These are phyloP conservation scores for Leptosphaerulina australis DNA, from an alignment of 2,329 filamentous ascomycete genomes.

Conservation along the genomic window DNA sequence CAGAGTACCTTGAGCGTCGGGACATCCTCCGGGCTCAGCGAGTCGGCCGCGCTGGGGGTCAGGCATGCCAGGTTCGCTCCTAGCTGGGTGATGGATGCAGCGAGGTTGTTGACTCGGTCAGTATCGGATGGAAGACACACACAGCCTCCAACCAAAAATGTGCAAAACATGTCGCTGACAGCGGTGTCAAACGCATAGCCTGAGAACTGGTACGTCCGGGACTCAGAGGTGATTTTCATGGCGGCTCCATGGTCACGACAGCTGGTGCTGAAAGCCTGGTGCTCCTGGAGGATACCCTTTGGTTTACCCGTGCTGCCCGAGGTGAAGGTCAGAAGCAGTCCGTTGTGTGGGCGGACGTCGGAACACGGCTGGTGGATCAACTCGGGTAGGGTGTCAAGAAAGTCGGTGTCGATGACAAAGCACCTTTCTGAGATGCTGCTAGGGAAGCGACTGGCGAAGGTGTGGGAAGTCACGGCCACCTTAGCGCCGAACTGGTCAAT, in stretches of 20 bases:
- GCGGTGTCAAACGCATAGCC: constrained; percentile 62
- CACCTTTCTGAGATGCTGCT: too few relatives aligned
- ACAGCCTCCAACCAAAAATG: constrained; percentile 62
- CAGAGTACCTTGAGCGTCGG: constrained; percentile 14
- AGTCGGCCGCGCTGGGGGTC: constrained; percentile 10
- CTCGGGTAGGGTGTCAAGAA: neutral
- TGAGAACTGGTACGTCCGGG: constrained; percentile 55
- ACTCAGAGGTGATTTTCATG: neutral
- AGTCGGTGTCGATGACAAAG: neutral
- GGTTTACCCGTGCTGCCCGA: constrained; percentile 1
- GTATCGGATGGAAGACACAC: constrained; percentile 62
- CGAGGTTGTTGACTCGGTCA: constrained; percentile 56
- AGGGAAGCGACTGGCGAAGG: neutral
- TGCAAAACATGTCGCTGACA: constrained; percentile 60
- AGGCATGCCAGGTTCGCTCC: constrained; percentile 13
- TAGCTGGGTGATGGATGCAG: constrained; percentile 52
- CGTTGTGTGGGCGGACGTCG: neutral
- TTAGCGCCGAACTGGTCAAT: neutral
- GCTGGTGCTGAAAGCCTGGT: neutral
- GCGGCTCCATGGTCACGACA: too few relatives aligned
- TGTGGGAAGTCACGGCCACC: neutral
- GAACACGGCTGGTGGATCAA: neutral
- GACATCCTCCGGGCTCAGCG: constrained; percentile 15
- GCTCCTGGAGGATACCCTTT: neutral
- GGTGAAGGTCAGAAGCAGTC: neutral